These are phyloP conservation scores for Nitzschia sp. DNA, from an alignment of 108 stramenopile species.

Conservation along the genomic window DNA sequence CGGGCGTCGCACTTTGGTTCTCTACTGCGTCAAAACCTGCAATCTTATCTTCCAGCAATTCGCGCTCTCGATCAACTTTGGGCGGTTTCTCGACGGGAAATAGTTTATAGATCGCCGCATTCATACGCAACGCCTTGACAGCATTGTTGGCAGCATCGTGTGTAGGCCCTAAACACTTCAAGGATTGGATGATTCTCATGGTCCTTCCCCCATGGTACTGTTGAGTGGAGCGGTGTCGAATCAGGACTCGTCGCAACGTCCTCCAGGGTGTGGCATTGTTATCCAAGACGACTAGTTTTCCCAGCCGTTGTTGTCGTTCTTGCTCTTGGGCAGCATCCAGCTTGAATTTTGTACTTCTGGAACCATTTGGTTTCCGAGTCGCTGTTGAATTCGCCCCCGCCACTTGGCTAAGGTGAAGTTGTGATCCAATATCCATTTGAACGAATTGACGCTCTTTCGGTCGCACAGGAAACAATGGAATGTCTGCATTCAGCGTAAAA, in stretches of 20 bases:
- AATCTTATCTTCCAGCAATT: neutral
- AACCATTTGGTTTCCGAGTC: neutral
- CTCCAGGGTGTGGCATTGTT: constrained; percentile 5
- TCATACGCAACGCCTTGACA: neutral
- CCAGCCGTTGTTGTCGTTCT: constrained; percentile 29
- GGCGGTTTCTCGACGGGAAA: constrained; percentile 2
- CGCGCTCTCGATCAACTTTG: no score
- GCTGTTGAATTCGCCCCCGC: constrained; percentile 31
- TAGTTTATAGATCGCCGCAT: neutral
- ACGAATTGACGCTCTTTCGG: constrained; percentile 8
- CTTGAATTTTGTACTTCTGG: constrained; percentile 2
- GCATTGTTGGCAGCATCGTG: neutral
- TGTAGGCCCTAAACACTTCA: neutral
- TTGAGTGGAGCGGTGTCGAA: neutral
- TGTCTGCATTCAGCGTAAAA: constrained; percentile 48
- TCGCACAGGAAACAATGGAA: constrained; percentile 53
- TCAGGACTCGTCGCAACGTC: neutral
- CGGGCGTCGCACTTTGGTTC: neutral
- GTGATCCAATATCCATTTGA: constrained; percentile 5
- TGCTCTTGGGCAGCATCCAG: constrained; percentile 58
- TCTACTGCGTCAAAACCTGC: neutral
- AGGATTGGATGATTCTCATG: neutral
- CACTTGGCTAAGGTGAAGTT: constrained; percentile 27
- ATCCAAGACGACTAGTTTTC: neutral
- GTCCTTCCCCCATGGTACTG: neutral